Evolutionary conservation across 148 eudicot genomes (phyloP), one percentile per base, ranked within the genome.

Genomic region (Pharnaceum exiguum): DNA sequence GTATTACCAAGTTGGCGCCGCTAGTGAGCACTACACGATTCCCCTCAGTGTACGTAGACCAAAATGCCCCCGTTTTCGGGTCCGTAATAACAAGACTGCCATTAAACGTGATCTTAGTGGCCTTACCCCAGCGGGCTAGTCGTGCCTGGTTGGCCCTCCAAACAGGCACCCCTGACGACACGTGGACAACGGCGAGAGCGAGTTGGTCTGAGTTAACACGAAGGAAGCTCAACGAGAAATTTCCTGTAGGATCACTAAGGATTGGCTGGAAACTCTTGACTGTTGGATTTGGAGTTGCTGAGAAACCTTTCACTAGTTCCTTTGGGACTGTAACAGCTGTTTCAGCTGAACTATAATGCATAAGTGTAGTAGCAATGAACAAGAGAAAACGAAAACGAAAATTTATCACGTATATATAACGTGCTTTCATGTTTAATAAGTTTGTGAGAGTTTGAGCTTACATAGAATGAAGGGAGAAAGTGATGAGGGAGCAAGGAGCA

Each of bases 21-120:
- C 65, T 55, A 38, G 74, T 71, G 35, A 93, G 76, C 70, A 62
- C 63, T 40, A 85, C 90, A 13, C 77, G 77, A 59, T 77, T 85
- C 19, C 99, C 99, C 10, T 57, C 38, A 1, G 80, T 86, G 21
- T 60, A 12, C n/a, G 78, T 83, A 47, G 99, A 85, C 99, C 99
- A 93, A 31, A 81, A 62, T 61, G 82, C 80, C 85, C 89, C 76
- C 8, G 83, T 21, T 31, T 44, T 71, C 4, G 69, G 16, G 29
- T 83, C 88, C 1, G 75, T 71, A 24, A 93, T 35, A 19, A 88
- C 90, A 12, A 93, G 76, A 59, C 96, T 88, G 57, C 98, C 98
- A 72, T 93, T 76, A 59, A 93, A 93, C 45, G 53, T 38, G 23
- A 93, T 40, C 44, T 42, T 58, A 21, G 89, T 83, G 13, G 52